A percentile compares a stretch with the other conserved stretches of the same genome.
These are phyloP conservation scores for Russula sp. DNA, from an alignment of 768 basidiomycete genomes.

Conservation along the genomic window DNA sequence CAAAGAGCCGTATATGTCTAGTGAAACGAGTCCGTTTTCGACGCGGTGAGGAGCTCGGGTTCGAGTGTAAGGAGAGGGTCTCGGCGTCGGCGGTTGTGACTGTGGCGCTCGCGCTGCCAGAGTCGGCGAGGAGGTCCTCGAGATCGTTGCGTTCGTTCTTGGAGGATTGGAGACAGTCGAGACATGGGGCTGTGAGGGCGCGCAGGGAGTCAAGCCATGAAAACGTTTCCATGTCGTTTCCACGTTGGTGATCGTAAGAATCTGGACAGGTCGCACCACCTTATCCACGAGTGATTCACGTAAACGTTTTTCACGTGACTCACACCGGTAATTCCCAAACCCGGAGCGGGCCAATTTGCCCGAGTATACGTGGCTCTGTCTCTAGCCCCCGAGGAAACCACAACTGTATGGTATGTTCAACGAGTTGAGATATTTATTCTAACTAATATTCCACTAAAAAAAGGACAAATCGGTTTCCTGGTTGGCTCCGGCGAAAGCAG, in stretches of 20 bases:
- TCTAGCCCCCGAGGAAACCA: too few relatives aligned
- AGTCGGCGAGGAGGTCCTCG: constrained; percentile 49
- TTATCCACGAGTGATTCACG: neutral
- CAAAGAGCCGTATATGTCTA: constrained; percentile 56
- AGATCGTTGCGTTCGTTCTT: constrained; percentile 40
- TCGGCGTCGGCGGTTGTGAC: constrained; percentile 54
- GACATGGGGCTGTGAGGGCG: constrained; percentile 57
- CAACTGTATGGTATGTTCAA: neutral
- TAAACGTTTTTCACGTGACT: neutral
- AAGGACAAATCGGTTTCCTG: too few relatives aligned
- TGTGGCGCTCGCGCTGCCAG: constrained; percentile 40
- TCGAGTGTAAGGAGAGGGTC: constrained; percentile 64
- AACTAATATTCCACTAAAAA: neutral
- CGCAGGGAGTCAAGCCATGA: constrained; percentile 64
- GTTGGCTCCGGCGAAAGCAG: neutral
- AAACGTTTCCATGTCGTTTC: constrained; percentile 42
- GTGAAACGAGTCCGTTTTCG: constrained; percentile 31
- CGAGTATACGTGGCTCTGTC: too few relatives aligned
- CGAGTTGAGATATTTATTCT: neutral
- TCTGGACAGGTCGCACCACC: neutral
- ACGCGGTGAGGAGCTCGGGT: constrained; percentile 46
- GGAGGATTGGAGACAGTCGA: constrained; percentile 49
- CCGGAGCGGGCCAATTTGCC: too few relatives aligned
- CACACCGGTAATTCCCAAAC: neutral
- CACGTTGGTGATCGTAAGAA: constrained; percentile 13